Evolutionary conservation across 2,329 filamentous ascomycete genomes (phyloP).

Genomic region (Aspergillus felis): DNA sequence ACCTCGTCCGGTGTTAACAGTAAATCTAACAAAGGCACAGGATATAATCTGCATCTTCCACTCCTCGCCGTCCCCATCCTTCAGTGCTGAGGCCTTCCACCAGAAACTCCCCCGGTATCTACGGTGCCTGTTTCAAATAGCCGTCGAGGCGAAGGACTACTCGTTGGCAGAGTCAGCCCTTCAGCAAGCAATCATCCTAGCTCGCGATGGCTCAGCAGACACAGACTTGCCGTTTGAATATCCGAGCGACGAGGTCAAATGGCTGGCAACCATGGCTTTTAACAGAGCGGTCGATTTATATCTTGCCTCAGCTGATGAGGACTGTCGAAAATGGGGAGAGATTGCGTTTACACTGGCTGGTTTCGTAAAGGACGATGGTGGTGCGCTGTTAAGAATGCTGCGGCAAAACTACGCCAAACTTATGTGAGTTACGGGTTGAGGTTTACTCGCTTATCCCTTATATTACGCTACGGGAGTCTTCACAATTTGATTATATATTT

Average conservation of each 20-base stretch:
- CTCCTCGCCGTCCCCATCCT: slow-evolving; percentile 50
- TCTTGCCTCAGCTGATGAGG: slow-evolving; percentile 24
- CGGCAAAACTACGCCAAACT: slow-evolving; percentile 26
- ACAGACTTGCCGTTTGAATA: slow-evolving; percentile 29
- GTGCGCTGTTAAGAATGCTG: slow-evolving; percentile 22
- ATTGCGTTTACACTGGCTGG: slow-evolving; percentile 35
- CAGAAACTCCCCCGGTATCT: slow-evolving; percentile 69
- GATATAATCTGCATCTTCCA: slow-evolving; percentile 67
- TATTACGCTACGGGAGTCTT: not conserved
- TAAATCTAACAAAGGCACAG: slow-evolving; percentile 37
- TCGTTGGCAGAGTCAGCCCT: slow-evolving; percentile 32
- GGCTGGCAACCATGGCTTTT: slow-evolving; percentile 53
- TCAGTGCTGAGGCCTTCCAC: slow-evolving; percentile 21
- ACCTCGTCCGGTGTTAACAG: not conserved
- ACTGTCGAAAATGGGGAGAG: slow-evolving; percentile 33
- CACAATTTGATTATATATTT: slow-evolving; percentile 2
- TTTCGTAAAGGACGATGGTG: slow-evolving; percentile 19
- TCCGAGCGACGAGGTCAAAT: slow-evolving; percentile 54
- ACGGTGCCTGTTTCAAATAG: slow-evolving; percentile 68
- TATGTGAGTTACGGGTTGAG: slow-evolving; percentile 10
- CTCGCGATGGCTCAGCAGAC: not conserved
- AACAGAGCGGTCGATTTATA: slow-evolving; percentile 56
- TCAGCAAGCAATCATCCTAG: slow-evolving; percentile 29
- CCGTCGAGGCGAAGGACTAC: slow-evolving; percentile 40
- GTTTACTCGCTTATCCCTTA: not conserved